Evolutionary conservation across 106 monocot species (phyloP), one percentile per base, ranked within the genome.

Genomic region (Hemerocallis citrina): DNA sequence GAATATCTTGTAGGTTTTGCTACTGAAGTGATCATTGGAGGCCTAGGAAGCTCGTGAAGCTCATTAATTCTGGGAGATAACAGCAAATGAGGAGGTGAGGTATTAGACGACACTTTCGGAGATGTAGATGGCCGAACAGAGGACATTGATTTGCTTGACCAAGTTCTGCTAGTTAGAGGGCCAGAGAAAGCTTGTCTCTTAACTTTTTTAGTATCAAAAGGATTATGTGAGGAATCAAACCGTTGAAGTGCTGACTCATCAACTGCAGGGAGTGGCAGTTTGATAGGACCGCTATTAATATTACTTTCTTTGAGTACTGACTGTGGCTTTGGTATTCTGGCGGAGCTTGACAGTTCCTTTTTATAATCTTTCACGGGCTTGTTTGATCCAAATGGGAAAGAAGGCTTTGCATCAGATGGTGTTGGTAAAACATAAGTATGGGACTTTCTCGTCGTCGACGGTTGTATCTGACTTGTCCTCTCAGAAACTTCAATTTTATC

Each of bases 21-120:
- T 28, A 62, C 54, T 28, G 54, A 61, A 68, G 39, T 63, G 27
- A n/a, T n/a, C n/a, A 49, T 35, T 57, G 96, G 96, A 46, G 96
- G 96, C 32, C 86, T 77, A 15, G 96, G 96, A 63, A 96, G 90
- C 63, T 87, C 87, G 55, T 96, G 91, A 62, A 96, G 84, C 34
- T 84, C 87, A 59, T 54, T 81, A 28, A 84, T 81, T 56, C 61
- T 91, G 19, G 78, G 81, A 16, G 81, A 75, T 39, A 78, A 56
- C 34, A 78, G 54, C 34, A 68, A 23, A 43, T 49, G 44, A 63
- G 77, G 78, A 58, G 77, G 77, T 46, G 84, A 83, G 13, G 83
- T 49, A 68, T 45, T 69, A 13, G 62, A 68, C 19, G 83, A 74
- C 30, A 67, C 24, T 54, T 69, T 79, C 41, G 71, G 75, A 55